Conservation (phyloP, 257 asterid species). For the Ligustrum vulgare region DNA sequence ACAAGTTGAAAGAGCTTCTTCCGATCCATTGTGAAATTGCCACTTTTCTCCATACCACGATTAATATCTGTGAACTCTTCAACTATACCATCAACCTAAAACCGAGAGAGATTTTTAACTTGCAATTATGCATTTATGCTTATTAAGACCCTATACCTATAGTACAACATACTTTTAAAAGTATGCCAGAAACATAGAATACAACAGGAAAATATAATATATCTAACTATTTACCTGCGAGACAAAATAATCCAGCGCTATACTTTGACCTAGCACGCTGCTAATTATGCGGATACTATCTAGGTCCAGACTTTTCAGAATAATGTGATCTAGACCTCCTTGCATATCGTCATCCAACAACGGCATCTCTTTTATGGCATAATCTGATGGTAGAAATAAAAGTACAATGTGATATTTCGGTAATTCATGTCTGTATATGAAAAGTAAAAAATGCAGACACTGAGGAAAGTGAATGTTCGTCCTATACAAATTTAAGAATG, state of each 20-base stretch:
- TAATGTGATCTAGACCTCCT: slow-evolving; percentile 86
- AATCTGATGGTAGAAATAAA: slow-evolving; percentile 52
- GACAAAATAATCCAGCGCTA: slow-evolving; percentile 93
- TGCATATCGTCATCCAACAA: slow-evolving; percentile 82
- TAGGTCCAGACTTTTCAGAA: slow-evolving; percentile 69
- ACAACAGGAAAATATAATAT: not conserved
- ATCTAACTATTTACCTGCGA: slow-evolving; percentile 67
- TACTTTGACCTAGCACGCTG: slow-evolving; percentile 95
- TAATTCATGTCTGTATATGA: not conserved
- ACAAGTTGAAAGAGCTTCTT: slow-evolving; percentile 87
- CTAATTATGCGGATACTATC: slow-evolving; percentile 91
- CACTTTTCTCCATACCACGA: slow-evolving; percentile 89
- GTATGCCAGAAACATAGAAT: not conserved
- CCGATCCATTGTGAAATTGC: slow-evolving; percentile 88
- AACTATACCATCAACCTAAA: slow-evolving; percentile 93
- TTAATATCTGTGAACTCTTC: slow-evolving; percentile 90
- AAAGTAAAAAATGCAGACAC: not conserved
- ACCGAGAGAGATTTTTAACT: slow-evolving; percentile 12
- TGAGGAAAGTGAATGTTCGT: not conserved
- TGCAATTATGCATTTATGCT: slow-evolving; percentile 9
- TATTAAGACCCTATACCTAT: not conserved
- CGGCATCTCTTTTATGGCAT: slow-evolving; percentile 91
- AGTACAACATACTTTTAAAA: not conserved
- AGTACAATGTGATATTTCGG: not conserved
- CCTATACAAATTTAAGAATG: not conserved